Percentiles rank a stretch among this genome's conserved stretches.
Conservation (phyloP, 2,329 filamentous ascomycete genomes). For the Neopestalotiopsis clavispora region DNA sequence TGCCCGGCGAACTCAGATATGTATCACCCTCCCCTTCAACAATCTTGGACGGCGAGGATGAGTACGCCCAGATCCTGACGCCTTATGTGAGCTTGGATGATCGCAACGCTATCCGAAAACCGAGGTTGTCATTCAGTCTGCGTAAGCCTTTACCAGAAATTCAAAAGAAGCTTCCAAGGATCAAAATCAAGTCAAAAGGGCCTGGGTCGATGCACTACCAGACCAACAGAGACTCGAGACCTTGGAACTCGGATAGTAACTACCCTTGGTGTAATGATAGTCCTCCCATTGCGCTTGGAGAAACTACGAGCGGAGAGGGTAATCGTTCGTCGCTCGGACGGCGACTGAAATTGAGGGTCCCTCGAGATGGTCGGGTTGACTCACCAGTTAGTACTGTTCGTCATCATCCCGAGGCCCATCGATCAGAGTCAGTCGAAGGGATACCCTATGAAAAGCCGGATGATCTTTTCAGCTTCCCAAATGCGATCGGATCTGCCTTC, state of each 20-base stretch:
- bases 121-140: neutral
- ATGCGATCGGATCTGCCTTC: slow-evolving; percentile 23
- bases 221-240: slow-evolving; percentile 17
- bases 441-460: slow-evolving; percentile 26
- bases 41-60: slow-evolving; percentile 29
- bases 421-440: slow-evolving; percentile 22
- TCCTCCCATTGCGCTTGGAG: slow-evolving; percentile 20
- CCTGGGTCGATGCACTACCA: slow-evolving; percentile 21
- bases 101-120: neutral
- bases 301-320: slow-evolving; percentile 13
- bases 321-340: slow-evolving; percentile 21
- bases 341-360: slow-evolving; percentile 31
- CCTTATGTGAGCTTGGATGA: slow-evolving; percentile 19
- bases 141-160: slow-evolving; percentile 5
- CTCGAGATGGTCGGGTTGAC: slow-evolving; percentile 23
- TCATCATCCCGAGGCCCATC: slow-evolving; percentile 23
- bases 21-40: slow-evolving; percentile 25
- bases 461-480: slow-evolving; percentile 31
- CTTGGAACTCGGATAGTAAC: slow-evolving; percentile 20
- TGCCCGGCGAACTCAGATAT: slow-evolving; percentile 41
- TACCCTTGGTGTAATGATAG: slow-evolving; percentile 17
- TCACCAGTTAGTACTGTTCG: slow-evolving; percentile 29
- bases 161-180: slow-evolving; percentile 30
- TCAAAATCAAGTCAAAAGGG: slow-evolving; percentile 31
- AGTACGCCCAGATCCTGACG: slow-evolving; percentile 32